Conservation (phyloP, 116 monocot genomes). For the Cymodocea nodosa region DNA sequence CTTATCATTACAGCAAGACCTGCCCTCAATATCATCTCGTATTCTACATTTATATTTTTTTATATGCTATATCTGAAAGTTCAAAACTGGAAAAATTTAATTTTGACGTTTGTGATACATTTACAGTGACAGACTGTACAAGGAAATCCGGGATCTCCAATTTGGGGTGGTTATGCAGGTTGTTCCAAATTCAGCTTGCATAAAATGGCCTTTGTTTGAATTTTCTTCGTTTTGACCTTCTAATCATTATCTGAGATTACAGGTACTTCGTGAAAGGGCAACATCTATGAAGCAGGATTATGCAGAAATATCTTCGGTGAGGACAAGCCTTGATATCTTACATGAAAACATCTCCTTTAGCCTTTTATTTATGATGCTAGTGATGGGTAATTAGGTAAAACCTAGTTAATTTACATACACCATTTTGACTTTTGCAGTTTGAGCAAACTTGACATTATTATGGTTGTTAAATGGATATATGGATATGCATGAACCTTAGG, state of each 20-base stretch:
- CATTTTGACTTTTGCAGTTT: no score
- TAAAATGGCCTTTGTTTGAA: neutral
- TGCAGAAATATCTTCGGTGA: slow-evolving; percentile 81
- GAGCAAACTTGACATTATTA: no score
- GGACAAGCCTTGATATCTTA: neutral
- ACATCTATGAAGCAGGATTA: slow-evolving; percentile 98
- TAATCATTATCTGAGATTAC: slow-evolving; percentile 13
- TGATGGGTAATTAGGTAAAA: neutral
- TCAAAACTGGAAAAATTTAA: neutral
- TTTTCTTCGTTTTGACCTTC: neutral
- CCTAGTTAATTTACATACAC: neutral
- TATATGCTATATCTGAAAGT: neutral
- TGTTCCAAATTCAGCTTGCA: neutral
- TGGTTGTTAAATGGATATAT: no score
- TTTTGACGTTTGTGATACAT: slow-evolving; percentile 7
- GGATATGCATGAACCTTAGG: no score
- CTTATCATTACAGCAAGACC: no score
- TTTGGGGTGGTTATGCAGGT: slow-evolving; percentile 99
- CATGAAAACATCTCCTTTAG: neutral
- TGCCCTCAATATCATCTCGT: neutral
- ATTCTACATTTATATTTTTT: neutral
- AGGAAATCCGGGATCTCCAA: slow-evolving; percentile 91
- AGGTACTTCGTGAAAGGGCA: slow-evolving; percentile 94
- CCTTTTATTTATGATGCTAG: neutral
- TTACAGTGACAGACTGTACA: slow-evolving; percentile 92